Base-by-base conservation (phyloP, 2,329 filamentous ascomycete species). In the Pseudogymnoascus sp. region DNA sequence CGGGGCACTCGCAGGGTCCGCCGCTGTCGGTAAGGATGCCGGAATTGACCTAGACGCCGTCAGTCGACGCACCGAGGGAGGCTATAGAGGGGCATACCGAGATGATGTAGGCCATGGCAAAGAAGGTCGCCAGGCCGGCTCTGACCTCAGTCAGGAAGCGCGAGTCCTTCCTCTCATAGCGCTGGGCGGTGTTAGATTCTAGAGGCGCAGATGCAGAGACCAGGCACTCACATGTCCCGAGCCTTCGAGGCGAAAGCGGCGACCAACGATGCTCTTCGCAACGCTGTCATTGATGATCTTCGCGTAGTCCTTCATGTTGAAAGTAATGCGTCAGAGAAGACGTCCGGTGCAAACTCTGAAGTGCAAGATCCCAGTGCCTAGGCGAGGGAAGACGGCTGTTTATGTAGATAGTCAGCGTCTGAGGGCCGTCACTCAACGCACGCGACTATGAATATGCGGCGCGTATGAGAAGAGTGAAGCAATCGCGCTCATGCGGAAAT, bases 131-230 rank as follows among this genome's bases (percentile, higher is more conserved):
- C 38, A 95, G 77, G 58, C 91, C 91, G 64, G 89, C 91, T 65
- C 91, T 87, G 61, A 95, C 79, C 76, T 96, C 91, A 59, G 91
- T 95, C 70, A 90, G 85, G 78, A 95, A 95, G 69, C 82, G 81
- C 33, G 90, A 88, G 21, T 87, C 87, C 72, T 90, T 68, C 60
- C 66, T 73, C 65, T 74, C 68, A 55, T 63, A 64, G 38, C 61
- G 23, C 68, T 72, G 65, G 70, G 70, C 65, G 45, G 11, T 39
- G 58, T 60, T 31, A 60, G 58, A 38, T 39, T 60, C 62, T 68
- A 14, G 21, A 41, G 33, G 12, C 62, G 39, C 35, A 60, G 43
- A 31, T 41, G 23, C 23, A 35, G 16, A 49, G 26, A 55, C 6
- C 29, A 6, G 49, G n/a, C 19, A 81, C 86, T 79, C 82, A 90